phyloP scores from a whole-genome alignment of 2,329 filamentous ascomycete species.

The Aspergillus sp. region DNA sequence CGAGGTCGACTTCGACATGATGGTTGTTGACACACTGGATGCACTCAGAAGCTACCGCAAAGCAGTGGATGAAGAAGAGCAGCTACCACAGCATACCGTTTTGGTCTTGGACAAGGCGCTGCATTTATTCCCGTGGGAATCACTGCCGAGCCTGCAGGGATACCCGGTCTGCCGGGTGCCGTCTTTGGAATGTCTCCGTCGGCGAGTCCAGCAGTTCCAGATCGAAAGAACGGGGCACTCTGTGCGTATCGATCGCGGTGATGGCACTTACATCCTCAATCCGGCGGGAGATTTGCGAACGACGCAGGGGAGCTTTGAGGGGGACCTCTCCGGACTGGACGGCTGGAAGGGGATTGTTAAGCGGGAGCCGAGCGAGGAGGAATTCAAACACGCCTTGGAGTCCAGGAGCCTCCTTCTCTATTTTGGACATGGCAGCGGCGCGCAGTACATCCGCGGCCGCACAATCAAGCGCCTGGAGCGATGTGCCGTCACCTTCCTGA shows the following conservation, averaged over 20 bases:
- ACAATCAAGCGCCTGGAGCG: constrained; percentile 68
- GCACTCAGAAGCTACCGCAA: constrained; percentile 71
- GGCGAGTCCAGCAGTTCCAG: constrained; percentile 54
- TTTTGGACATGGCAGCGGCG: constrained; percentile 91
- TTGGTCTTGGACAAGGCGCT: constrained; percentile 85
- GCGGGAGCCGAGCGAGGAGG: constrained; percentile 62
- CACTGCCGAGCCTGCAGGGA: constrained; percentile 71
- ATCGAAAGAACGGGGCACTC: constrained; percentile 11
- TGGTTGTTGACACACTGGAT: constrained; percentile 81
- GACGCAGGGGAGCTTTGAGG: constrained; percentile 67
- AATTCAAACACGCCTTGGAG: constrained; percentile 62
- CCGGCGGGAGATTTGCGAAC: constrained; percentile 72
- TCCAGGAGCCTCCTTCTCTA: constrained; percentile 70
- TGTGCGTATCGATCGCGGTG: constrained; percentile 37
- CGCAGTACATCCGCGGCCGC: constrained; percentile 82
- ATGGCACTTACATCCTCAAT: constrained; percentile 69
- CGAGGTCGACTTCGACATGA: constrained; percentile 88
- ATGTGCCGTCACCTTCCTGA: constrained; percentile 77
- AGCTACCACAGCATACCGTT: constrained; percentile 57
- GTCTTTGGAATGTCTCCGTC: constrained; percentile 71
- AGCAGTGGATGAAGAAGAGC: constrained; percentile 23
- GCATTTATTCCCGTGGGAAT: constrained; percentile 93
- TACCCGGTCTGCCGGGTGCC: constrained; percentile 78
- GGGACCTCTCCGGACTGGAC: constrained; percentile 46
- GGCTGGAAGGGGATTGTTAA: constrained; percentile 61